phyloP scores from a whole-genome alignment of 768 basidiomycete species.

The Cytidiella melzeri region DNA sequence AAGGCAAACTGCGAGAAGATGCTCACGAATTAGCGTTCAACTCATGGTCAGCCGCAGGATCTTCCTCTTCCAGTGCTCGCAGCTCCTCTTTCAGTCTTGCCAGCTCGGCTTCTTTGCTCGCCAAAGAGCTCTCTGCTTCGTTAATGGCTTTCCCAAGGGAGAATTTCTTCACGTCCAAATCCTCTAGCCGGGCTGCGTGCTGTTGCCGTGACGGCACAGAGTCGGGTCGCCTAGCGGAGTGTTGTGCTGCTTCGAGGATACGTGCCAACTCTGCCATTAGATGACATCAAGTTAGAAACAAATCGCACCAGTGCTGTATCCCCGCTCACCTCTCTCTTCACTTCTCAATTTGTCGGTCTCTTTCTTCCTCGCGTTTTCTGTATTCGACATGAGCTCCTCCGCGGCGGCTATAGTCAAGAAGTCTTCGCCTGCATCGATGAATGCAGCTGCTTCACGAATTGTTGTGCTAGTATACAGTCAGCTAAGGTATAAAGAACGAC shows the following conservation, averaged over 20 bases:
- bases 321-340: slow-evolving; percentile 50
- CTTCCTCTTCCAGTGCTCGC: slow-evolving; percentile 54
- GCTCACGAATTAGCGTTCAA: slow-evolving; percentile 65
- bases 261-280: slow-evolving; percentile 66
- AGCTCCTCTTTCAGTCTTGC: slow-evolving; percentile 61
- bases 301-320: not conserved
- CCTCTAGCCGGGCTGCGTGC: slow-evolving; percentile 55
- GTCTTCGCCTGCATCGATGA: slow-evolving; percentile 77
- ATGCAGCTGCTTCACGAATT: slow-evolving; percentile 61
- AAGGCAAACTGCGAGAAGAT: slow-evolving; percentile 2
- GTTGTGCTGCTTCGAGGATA: slow-evolving; percentile 59
- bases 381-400: slow-evolving; percentile 60
- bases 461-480: slow-evolving; percentile 41
- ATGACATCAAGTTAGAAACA: not conserved
- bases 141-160: slow-evolving; percentile 71
- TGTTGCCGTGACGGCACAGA: slow-evolving; percentile 63
- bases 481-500: not conserved
- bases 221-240: slow-evolving; percentile 63
- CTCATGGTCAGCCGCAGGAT: slow-evolving; percentile 70
- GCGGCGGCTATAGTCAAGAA: slow-evolving; percentile 69
- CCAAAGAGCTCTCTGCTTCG: slow-evolving; percentile 59
- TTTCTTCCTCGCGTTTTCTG: slow-evolving; percentile 52
- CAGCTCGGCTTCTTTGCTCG: slow-evolving; percentile 66
- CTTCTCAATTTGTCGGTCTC: slow-evolving; percentile 63
- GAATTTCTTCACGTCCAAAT: slow-evolving; percentile 55